phyloP scores from a whole-genome alignment of 192 early-diverging fungal species.

The Chytriomyces confervae region DNA sequence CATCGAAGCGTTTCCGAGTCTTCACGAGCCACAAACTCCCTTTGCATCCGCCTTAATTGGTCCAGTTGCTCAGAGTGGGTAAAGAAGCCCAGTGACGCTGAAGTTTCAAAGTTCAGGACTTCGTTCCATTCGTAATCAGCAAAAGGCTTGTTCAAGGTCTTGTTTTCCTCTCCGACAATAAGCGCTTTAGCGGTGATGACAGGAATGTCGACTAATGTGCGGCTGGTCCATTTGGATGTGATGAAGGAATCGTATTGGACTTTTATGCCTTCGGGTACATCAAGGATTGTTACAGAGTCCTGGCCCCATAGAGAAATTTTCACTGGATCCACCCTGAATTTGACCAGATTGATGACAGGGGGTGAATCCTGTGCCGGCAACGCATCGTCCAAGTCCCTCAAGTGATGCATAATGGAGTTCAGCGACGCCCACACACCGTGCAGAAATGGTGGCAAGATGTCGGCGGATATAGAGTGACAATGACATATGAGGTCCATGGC shows the following conservation, averaged over 20 bases:
- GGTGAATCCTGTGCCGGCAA: conserved; percentile 48
- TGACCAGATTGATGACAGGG: conserved; percentile 68
- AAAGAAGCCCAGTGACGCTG: conserved; percentile 63
- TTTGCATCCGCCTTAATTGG: conserved; percentile 55
- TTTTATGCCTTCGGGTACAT: conserved; percentile 61
- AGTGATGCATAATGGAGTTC: conserved; percentile 67
- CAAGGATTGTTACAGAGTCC: conserved; percentile 55
- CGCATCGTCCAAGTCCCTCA: conserved; percentile 71
- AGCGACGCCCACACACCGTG: conserved; percentile 57
- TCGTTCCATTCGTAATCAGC: conserved; percentile 65
- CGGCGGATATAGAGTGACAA: conserved; percentile 66
- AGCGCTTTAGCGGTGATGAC: conserved; percentile 58
- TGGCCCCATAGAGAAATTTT: conserved; percentile 66
- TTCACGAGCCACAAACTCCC: conserved; percentile 64
- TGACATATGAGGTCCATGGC: conserved; percentile 72
- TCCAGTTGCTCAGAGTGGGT: conserved; percentile 59
- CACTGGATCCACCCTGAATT: conserved; percentile 59
- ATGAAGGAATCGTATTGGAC: conserved; percentile 71
- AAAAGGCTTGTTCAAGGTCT: not conserved
- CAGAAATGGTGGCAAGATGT: conserved; percentile 68
- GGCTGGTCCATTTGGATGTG: conserved; percentile 59
- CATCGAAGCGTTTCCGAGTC: conserved; percentile 68
- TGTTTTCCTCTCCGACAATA: conserved; percentile 44
- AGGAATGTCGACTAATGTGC: conserved; percentile 65
- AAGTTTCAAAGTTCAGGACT: conserved; percentile 65